Conservation (phyloP, 2,329 filamentous ascomycete genomes). For the Lecanicillium sp. region DNA sequence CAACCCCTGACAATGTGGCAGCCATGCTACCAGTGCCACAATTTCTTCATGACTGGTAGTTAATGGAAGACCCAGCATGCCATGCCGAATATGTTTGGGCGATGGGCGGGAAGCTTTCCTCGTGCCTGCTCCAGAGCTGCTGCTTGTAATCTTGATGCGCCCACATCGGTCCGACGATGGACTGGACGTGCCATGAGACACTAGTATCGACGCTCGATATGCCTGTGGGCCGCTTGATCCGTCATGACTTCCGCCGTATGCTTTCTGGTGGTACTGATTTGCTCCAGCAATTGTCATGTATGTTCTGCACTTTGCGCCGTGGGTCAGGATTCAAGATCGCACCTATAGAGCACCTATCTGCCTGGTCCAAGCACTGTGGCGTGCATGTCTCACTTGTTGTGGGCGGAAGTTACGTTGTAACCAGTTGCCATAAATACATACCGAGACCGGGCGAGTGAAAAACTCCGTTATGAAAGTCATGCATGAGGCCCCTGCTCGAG, state of each 20-base stretch:
- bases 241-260: too few species aligned
- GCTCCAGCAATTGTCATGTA: background rate
- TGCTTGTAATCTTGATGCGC: too few species aligned
- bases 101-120: too few species aligned
- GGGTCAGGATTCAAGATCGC: background rate
- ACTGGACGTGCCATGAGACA: background rate
- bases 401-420: background rate
- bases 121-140: too few species aligned
- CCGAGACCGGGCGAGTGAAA: background rate
- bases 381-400: background rate
- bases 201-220: background rate
- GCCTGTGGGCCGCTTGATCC: background rate
- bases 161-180: background rate
- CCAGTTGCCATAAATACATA: background rate
- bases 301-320: background rate
- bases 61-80: too few species aligned
- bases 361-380: background rate
- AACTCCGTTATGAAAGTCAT: too few species aligned
- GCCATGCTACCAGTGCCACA: conserved; percentile 4
- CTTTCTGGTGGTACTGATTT: too few species aligned
- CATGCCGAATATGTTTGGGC: too few species aligned
- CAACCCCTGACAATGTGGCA: conserved; percentile 2
- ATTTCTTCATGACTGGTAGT: background rate
- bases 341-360: background rate
- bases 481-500: too few species aligned